Base-by-base conservation (phyloP, 371 early-diverging fungal species). In the Dinochytrium kinnereticum region DNA sequence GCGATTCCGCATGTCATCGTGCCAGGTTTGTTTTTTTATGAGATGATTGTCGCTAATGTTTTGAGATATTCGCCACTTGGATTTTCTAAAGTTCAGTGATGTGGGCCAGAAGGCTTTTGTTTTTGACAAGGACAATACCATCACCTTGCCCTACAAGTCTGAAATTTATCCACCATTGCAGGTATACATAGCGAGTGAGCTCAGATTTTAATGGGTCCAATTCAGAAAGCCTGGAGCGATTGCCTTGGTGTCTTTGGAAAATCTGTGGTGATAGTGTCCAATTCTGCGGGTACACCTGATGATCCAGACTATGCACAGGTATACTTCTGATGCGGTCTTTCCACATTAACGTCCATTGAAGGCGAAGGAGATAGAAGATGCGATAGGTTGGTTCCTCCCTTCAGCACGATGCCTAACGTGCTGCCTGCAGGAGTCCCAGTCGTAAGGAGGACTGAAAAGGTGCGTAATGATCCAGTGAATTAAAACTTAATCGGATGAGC, bases 71-170 rank as follows among this genome's bases (percentile, higher is more conserved):
- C 88, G 92, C 1, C 69, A 80, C 28, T 87, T 96, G 33, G 84
- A 90, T 59, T 95, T 89, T 81, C 75, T 67, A 1, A 76, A 80
- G 13, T 81, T 96, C 50, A 85, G 86, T 59, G 71, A 75, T 2
- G 33, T 75, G 0, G 93, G 94, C 19, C 87, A 95, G 68, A 75
- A 81, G 0, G 81, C 76, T 21, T 37, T 84, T 30, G 79, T 71
- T 28, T 97, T 96, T 80, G 98, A 97, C 82, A 97, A 97, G 81
- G 98, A 97, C 78, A 97, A 97, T 82, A 94, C 95, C 39, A 78
- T 97, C 24, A 95, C 97, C 0, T 89, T 89, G 19, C 98, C 98
- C 1, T 96, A 97, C 76, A 84, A 81, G 30, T 70, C 84, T 51
- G 74, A 85, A 0, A 82, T 95, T 10, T 83, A 95, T 74, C 88